A percentile compares a stretch with the other conserved stretches of the same genome.
phyloP scores from a whole-genome alignment of 2,329 filamentous ascomycete genomes.

The Calonectria pteridis region DNA sequence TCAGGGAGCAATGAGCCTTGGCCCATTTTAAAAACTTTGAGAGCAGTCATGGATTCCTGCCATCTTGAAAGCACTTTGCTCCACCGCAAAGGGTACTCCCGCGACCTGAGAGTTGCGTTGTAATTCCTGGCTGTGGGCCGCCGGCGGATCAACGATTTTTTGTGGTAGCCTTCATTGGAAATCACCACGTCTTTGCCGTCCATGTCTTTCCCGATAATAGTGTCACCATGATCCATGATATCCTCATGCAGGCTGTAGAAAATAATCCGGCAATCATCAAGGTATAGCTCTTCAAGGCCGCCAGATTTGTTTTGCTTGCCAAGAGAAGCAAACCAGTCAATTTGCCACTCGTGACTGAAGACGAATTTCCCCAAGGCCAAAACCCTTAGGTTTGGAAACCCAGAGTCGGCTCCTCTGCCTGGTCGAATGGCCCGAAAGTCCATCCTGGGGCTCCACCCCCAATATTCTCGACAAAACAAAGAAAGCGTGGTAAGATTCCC shows the following conservation, averaged over 20 bases:
- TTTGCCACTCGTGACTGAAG: conserved; percentile 58
- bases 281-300: conserved; percentile 54
- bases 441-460: conserved; percentile 53
- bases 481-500: conserved; percentile 51
- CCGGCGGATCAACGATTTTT: not conserved
- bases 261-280: conserved; percentile 56
- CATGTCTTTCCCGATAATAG: not conserved
- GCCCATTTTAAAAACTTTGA: conserved; percentile 21
- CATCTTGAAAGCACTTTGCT: not conserved
- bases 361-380: conserved; percentile 55
- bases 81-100: conserved; percentile 5
- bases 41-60: conserved; percentile 6
- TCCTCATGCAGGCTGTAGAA: conserved; percentile 11
- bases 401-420: not conserved
- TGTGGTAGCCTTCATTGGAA: conserved; percentile 7
- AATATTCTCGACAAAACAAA: conserved; percentile 51
- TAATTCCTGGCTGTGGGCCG: not conserved
- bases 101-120: not conserved
- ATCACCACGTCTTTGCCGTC: not conserved
- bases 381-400: conserved; percentile 51
- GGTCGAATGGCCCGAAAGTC: conserved; percentile 48
- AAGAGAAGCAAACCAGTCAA: conserved; percentile 59
- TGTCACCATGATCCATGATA: not conserved
- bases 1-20: not conserved
- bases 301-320: conserved; percentile 33